Base-by-base conservation (phyloP, 495 filamentous ascomycete species). In the Hypomontagnella submonticulosa region DNA sequence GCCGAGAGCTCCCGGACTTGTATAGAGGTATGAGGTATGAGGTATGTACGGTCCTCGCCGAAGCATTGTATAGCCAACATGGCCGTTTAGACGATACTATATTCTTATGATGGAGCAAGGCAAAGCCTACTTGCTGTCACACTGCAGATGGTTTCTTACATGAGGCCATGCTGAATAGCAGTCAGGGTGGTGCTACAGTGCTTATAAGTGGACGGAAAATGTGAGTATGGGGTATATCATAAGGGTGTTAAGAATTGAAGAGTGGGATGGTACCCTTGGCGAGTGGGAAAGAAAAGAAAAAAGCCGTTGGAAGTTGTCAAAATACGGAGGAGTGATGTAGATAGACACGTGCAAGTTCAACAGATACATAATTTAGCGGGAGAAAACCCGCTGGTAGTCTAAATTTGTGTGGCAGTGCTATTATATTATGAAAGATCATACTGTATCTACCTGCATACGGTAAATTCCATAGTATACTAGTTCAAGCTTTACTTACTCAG, bases 81-180 rank as follows among this genome's bases (percentile, higher is more conserved):
- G 61, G 57, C 52, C 46, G 23, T 33, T 40, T 51, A 7, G 20
- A 27, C 5, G 42, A 63, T 63, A 56, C 13, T 30, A 34, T 51
- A 33, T 48, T 57, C 6, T 42, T 50, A 15, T 40, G 16, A 63
- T 51, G 19, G 13, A 52, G 15, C 43, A 49, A 23, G 53, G 62
- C 62, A 66, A 15, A 48, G 63, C 63, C 57, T 33, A 20, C 13
- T 56, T 67, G 63, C 52, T 20, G 63, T 67, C 63, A 67, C 33
- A 33, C 63, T 57, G 57, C 57, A 61, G 51, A 55, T 48, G 18
- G 18, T 41, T 38, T 61, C 57, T 61, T 57, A 66, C 57, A 44
- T 61, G 61, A 61, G 63, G 63, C 57, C 61, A 57, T 61, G 63
- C 40, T 36, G 34, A 57, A 61, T 27, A 10, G 23, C 18, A 44